Evolutionary conservation across 345 rosid genomes (phyloP).

Genomic region (Brassica carinata): DNA sequence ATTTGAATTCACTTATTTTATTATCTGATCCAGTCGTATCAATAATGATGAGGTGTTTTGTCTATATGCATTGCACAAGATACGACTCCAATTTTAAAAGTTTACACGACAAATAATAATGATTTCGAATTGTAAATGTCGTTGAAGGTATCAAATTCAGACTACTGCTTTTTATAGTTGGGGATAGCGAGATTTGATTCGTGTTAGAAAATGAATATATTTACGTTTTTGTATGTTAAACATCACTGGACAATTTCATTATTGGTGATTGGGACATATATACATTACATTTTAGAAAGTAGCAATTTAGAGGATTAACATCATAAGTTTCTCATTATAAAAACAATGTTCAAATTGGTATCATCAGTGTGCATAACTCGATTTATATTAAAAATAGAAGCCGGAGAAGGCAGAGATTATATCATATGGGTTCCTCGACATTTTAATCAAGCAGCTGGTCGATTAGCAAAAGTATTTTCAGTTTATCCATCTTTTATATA

Average conservation of each 20-base stretch:
- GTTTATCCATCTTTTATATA: background rate
- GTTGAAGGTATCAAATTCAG: constrained; percentile 36
- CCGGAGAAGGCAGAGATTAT: background rate
- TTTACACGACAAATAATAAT: constrained; percentile 35
- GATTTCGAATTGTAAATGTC: constrained; percentile 32
- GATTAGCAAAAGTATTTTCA: background rate
- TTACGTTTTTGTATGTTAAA: constrained; percentile 11
- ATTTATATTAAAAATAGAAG: background rate
- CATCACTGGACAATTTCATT: constrained; percentile 22
- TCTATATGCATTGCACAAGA: constrained; percentile 37
- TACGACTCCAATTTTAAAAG: constrained; percentile 35
- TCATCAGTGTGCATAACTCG: background rate
- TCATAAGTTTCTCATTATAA: background rate
- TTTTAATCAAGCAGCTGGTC: background rate
- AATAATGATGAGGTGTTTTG: constrained; percentile 17
- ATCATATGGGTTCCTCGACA: background rate
- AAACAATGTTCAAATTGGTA: background rate
- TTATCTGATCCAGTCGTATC: constrained; percentile 4
- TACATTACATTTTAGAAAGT: background rate
- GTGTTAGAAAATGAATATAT: constrained; percentile 10
- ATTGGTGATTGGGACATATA: constrained; percentile 30
- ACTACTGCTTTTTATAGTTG: constrained; percentile 31
- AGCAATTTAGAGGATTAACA: background rate
- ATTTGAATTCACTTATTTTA: constrained; percentile 5
- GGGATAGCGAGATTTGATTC: constrained; percentile 39